These are phyloP conservation scores for Pseudopithomyces chartarum DNA, from an alignment of 2,329 filamentous ascomycete species.

Conservation along the genomic window DNA sequence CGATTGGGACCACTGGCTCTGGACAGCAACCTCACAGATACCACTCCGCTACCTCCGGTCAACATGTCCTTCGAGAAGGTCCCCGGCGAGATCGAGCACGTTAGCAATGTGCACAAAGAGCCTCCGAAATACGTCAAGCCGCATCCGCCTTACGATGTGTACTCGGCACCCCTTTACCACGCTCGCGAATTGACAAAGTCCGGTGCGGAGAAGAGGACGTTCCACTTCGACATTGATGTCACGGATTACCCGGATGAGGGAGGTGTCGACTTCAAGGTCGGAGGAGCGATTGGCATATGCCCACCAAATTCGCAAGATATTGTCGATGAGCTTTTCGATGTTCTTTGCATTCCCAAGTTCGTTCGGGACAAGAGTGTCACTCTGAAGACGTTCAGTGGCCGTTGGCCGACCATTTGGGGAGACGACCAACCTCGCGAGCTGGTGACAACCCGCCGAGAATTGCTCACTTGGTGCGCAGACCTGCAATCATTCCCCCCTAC, in stretches of 20 bases:
- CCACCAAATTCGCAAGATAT: slow-evolving; percentile 79
- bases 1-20: slow-evolving; percentile 75
- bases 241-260: slow-evolving; percentile 88
- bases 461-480: slow-evolving; percentile 96
- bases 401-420: slow-evolving; percentile 98
- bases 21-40: slow-evolving; percentile 70
- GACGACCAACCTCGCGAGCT: slow-evolving; percentile 84
- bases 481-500: slow-evolving; percentile 91
- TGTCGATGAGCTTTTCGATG: slow-evolving; percentile 84
- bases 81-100: slow-evolving; percentile 48
- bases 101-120: slow-evolving; percentile 58
- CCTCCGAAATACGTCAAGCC: slow-evolving; percentile 92
- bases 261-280: slow-evolving; percentile 92
- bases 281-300: slow-evolving; percentile 91
- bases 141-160: slow-evolving; percentile 91
- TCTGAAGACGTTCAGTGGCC: slow-evolving; percentile 76
- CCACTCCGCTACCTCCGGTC: slow-evolving; percentile 74
- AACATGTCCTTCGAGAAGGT: slow-evolving; percentile 72
- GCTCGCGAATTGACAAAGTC: slow-evolving; percentile 84
- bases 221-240: slow-evolving; percentile 96
- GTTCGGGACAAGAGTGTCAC: slow-evolving; percentile 83
- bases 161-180: slow-evolving; percentile 83
- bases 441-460: slow-evolving; percentile 85
- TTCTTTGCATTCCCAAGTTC: slow-evolving; percentile 78
- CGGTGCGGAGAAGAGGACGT: slow-evolving; percentile 94